Evolutionary conservation across 1,284 basidiomycete genomes (phyloP).

Genomic region (Uromyces viciae-fabae): DNA sequence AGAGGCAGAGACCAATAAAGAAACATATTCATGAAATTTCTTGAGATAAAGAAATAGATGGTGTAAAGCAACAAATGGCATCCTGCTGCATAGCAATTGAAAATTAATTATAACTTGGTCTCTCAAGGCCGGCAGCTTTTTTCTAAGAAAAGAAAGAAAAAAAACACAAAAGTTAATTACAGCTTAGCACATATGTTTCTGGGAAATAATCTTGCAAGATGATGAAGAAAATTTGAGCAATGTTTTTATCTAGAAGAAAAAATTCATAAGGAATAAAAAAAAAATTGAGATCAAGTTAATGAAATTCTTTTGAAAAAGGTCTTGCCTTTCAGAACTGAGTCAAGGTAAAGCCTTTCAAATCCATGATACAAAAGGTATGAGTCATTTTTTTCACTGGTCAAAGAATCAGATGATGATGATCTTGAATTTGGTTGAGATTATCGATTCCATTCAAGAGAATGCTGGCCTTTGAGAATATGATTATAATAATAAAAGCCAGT

Average conservation of each 20-base stretch:
- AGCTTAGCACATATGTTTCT: conserved; percentile 29
- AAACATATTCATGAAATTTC: too few relatives aligned
- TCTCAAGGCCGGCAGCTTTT: background rate
- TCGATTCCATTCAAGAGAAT: background rate
- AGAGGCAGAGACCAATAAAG: too few relatives aligned
- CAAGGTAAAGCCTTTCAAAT: conserved; percentile 46
- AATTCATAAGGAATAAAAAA: background rate
- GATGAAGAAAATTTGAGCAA: conserved; percentile 43
- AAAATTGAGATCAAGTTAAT: background rate
- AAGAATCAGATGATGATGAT: background rate
- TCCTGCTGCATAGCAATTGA: conserved; percentile 13
- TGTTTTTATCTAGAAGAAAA: conserved; percentile 33
- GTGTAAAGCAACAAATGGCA: conserved; percentile 38
- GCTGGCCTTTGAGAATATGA: background rate
- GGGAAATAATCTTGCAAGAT: conserved; percentile 47
- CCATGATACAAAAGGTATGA: conserved; percentile 45
- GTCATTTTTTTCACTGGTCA: conserved; percentile 1
- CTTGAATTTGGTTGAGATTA: background rate
- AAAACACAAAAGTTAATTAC: background rate
- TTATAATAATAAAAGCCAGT: conserved; percentile 38
- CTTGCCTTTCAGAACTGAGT: conserved; percentile 45
- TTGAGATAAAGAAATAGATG: too few relatives aligned
- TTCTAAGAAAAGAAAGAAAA: background rate
- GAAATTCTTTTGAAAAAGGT: background rate
- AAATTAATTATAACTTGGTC: background rate